Conservation (phyloP, 306 rosid species). For the Vigna trinervia region DNA sequence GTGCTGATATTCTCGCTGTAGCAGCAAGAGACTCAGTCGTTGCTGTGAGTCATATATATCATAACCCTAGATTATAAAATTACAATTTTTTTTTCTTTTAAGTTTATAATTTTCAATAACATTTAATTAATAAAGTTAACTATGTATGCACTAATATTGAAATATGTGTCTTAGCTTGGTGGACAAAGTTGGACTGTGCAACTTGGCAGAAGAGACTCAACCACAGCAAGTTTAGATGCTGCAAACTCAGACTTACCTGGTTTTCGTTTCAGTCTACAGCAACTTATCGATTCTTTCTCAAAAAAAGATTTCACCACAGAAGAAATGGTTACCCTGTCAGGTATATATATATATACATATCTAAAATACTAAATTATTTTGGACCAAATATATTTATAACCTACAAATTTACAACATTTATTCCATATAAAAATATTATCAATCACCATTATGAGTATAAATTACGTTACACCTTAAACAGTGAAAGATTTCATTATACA, state of each 20-base stretch:
- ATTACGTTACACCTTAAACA: too few relatives aligned
- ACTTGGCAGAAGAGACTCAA: constrained; percentile 76
- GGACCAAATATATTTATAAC: too few relatives aligned
- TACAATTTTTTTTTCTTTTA: not conserved
- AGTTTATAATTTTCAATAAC: not conserved
- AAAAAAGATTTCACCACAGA: constrained; percentile 55
- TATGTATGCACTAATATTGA: not conserved
- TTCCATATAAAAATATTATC: too few relatives aligned
- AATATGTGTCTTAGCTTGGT: constrained; percentile 47
- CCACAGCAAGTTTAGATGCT: constrained; percentile 53
- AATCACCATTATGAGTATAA: too few relatives aligned
- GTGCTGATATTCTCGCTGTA: constrained; percentile 62
- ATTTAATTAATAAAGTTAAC: not conserved
- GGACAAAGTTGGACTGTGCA: constrained; percentile 61
- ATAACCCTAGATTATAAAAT: not conserved
- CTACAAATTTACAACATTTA: too few relatives aligned
- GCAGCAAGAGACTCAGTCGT: constrained; percentile 74
- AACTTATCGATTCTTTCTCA: constrained; percentile 49
- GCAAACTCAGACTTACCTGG: constrained; percentile 59
- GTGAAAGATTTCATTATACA: not conserved
- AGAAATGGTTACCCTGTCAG: constrained; percentile 74
- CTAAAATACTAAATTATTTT: too few relatives aligned
- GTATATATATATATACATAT: constrained; percentile 29
- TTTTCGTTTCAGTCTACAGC: constrained; percentile 39
- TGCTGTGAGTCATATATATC: constrained; percentile 47